Base-by-base conservation (phyloP, 345 rosid species). In the Cardamine occulta region DNA sequence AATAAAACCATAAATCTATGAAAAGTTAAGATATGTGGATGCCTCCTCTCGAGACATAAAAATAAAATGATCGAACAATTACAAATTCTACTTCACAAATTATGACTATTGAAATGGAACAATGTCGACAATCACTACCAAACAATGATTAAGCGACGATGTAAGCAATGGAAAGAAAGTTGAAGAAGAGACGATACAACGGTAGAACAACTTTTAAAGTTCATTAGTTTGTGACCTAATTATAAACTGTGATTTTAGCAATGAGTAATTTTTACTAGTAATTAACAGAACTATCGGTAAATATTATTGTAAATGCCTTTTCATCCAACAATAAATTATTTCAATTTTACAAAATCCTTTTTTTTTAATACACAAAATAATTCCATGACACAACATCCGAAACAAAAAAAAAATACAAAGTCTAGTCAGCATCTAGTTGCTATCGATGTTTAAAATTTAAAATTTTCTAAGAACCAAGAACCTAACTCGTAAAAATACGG, bases 371-470 rank as follows among this genome's bases (percentile, higher is more conserved):
- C 11, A 6, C 28, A 31, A 49, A 67, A 21, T 32, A 64, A n/a
- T 21, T 24, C 11, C 2, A 49, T 66, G 57, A 19, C 52, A 39
- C 32, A 63, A 52, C 6, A 73, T 63, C 19, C 14, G 13, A 4
- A 47, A 34, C 21, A 45, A 65, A 37, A 7, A n/a, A 53, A 3
- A 42, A 4, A 74, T 23, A 58, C 29, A 57, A 57, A 48, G 58
- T 57, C 59, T 37, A 26, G 61, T 58, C 49, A 56, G 59, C 68
- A 26, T 75, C 28, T 49, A 66, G 45, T 59, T 75, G 55, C 24
- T 67, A 60, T 66, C n/a, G 54, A 49, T 74, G 53, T 17, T 49
- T 66, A 58, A 37, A 11, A 47, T 45, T 56, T 48, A 13, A n/a
- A 12, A 0, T n/a, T 47, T 26, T 59, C 34, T 26, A 66, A 34